Evolutionary conservation across 2,329 filamentous ascomycete species (phyloP), one percentile per base, ranked within the genome.

Genomic region (Aspergillus fumigatiaffinis): DNA sequence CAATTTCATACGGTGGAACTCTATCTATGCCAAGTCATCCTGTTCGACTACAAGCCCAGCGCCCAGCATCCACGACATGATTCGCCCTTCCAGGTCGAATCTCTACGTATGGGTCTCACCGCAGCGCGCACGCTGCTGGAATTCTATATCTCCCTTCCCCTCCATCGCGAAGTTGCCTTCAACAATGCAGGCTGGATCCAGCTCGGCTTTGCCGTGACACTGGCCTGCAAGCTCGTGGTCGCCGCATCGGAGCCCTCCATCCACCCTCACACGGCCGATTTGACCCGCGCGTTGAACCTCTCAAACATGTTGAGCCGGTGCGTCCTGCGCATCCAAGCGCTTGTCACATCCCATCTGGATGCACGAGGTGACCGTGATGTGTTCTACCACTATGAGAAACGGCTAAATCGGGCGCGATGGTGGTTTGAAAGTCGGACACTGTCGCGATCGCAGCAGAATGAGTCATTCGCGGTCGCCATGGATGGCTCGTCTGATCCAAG

Each of bases 131-230:
- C 46, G 7, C 46, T 49, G n/a, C 21, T 49, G n/a, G 14, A 28
- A 51, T 53, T 55, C 2, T 75, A 72, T 48, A 58, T 75, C 8
- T 69, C 69, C 54, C 61, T 76, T 2, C 74, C 73, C 10, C 61
- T 67, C 9, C 66, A 67, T 38, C 65, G 68, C 14, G 73, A 77
- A 55, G 64, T 70, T 53, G 62, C 63, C 1, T 66, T 76, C n/a
- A 74, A 70, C 28, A 75, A 76, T 51, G 65, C 71, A 1, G 69
- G 76, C 56, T 76, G 74, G 73, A 64, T 77, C 4, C 74, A 76
- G 55, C 52, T 76, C 17, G 72, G 66, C 3, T 49, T 49, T 26
- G 46, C 17, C 5, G 5, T 49, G 46, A 49, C 46, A 14, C 12
- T 49, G 12, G 46, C 46, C 6, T 49, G n/a, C 12, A 49, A 49